Evolutionary conservation across 2,329 filamentous ascomycete genomes (phyloP), one percentile per base, ranked within the genome.

Genomic region (Cryoendolithus antarcticus): DNA sequence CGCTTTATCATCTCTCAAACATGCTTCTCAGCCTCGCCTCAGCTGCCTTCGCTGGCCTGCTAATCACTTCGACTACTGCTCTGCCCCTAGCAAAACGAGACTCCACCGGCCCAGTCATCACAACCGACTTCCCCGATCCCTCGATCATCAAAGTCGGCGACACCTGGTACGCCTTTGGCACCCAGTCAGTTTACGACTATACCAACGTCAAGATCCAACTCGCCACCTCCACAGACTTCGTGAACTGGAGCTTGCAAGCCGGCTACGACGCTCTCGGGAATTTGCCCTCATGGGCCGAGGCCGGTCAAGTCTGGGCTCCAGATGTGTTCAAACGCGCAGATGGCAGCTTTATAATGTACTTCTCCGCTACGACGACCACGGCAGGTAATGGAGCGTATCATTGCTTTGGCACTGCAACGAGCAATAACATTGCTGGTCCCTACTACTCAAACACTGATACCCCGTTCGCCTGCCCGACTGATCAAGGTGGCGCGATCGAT

Each of bases 101-200:
- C n/a, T 27, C 30, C 24, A 32, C 21, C 11, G 13, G 12, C 30
- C 35, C 52, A 51, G 6, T 32, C 12, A 37, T 41, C 21, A n/a
- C 11, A 2, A 29, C 34, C 30, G 39, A 62, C 47, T 63, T 63
- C 35, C 51, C 60, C 2, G 59, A 62, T 44, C 59, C 60, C 5
- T 46, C 53, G 2, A 50, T 61, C 24, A 50, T 61, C 35, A 47
- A 50, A 31, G 48, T 52, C 21, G 52, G 44, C 29, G 44, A 50
- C 21, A 57, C 49, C 2, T 62, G 58, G 57, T 61, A 58, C 38
- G 57, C 57, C 9, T 61, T 59, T 39, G 59, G 46, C 24, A 59
- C 59, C 5, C 56, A 56, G 39, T 56, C 38, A 11, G 30, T 33
- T n/a, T 47, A 40, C 37, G 47, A 42, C 37, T 44, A 33, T 38